These are phyloP conservation scores for Podospora bellae-mahoneyi DNA, from an alignment of 495 filamentous ascomycete genomes.

Conservation along the genomic window DNA sequence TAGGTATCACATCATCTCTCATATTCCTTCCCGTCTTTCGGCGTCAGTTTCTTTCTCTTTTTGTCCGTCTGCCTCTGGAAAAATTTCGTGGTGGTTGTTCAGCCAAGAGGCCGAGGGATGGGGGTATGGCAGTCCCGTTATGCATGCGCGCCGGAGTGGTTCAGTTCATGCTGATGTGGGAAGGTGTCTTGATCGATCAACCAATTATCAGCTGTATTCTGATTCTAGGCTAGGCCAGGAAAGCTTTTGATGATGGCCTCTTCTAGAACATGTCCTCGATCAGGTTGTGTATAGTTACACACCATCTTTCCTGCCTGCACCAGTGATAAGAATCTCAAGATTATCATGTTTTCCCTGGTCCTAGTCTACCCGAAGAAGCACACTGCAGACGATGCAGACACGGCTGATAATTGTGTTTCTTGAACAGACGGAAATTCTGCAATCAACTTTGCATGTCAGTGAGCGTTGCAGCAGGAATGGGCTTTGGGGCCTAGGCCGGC, in stretches of 20 bases:
- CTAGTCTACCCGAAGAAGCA: background rate
- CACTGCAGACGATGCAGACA: background rate
- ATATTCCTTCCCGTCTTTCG: background rate
- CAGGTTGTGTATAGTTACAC: background rate
- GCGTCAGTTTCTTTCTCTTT: background rate
- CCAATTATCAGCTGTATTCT: background rate
- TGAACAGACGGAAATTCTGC: background rate
- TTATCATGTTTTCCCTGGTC: background rate
- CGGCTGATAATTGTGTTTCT: background rate
- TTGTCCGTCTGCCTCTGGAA: background rate
- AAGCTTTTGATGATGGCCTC: background rate
- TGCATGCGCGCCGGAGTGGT: background rate
- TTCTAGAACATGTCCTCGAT: background rate
- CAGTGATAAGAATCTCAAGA: background rate
- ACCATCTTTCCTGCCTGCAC: background rate
- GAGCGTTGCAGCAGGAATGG: background rate
- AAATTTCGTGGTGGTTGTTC: background rate
- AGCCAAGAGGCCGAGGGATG: background rate
- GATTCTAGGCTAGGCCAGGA: background rate
- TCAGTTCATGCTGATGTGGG: background rate
- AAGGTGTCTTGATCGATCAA: background rate
- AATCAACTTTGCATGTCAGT: background rate
- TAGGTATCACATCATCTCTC: background rate
- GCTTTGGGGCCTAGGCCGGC: background rate
- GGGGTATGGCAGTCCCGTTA: background rate